A percentile compares a stretch with the other conserved stretches of the same genome.
phyloP scores from a whole-genome alignment of 768 basidiomycete species.

The Tricholoma bakamatsutake region DNA sequence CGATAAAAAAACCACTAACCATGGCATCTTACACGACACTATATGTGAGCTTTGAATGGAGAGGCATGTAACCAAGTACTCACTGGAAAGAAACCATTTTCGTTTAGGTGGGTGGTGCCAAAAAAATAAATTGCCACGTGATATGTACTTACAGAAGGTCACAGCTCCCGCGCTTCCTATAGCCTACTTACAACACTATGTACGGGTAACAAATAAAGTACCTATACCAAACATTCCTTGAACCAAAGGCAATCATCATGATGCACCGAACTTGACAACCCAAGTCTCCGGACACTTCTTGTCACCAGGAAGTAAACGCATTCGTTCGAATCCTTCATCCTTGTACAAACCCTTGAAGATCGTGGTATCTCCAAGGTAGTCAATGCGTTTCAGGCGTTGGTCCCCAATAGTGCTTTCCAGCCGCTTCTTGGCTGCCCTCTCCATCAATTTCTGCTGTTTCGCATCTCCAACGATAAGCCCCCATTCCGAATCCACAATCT shows the following conservation, averaged over 20 bases:
- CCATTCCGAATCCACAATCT: conserved; percentile 64
- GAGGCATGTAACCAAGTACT: conserved; percentile 17
- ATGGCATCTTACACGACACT: conserved; percentile 51
- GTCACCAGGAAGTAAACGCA: conserved; percentile 41
- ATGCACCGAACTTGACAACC: conserved; percentile 43
- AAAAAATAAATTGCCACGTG: conserved; percentile 7
- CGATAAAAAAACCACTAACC: conserved; percentile 32
- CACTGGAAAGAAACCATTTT: conserved; percentile 74
- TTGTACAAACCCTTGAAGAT: conserved; percentile 58
- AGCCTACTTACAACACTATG: too few relatives aligned
- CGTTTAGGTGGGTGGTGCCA: background rate
- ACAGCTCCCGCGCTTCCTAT: too few relatives aligned
- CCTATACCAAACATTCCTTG: too few relatives aligned
- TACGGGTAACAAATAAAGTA: too few relatives aligned
- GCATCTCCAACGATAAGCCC: conserved; percentile 43
- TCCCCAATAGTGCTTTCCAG: conserved; percentile 30
- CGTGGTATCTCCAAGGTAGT: conserved; percentile 55
- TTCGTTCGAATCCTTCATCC: conserved; percentile 50
- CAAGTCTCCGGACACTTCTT: conserved; percentile 47
- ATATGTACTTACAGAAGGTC: background rate
- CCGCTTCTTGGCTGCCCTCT: conserved; percentile 47
- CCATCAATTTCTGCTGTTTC: conserved; percentile 36
- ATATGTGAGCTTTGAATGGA: background rate
- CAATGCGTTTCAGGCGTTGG: conserved; percentile 45
- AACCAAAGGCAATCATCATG: too few relatives aligned